Conservation (phyloP, 805 yeast genomes). For the Saturnispora sanitii region DNA sequence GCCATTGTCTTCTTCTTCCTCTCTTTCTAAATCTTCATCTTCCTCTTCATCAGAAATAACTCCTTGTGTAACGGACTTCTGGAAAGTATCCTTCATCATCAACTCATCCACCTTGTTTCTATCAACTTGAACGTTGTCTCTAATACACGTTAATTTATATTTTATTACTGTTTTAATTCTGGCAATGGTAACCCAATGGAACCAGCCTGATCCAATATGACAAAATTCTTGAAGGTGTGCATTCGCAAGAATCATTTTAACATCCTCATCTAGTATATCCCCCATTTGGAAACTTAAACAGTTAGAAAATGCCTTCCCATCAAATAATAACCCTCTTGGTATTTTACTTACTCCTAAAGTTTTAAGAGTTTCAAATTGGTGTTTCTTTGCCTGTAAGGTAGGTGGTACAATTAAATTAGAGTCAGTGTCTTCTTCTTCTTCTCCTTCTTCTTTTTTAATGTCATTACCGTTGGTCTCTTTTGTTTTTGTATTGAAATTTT, state of each 20-base stretch:
- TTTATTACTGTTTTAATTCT: conserved; percentile 61
- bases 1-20: conserved; percentile 22
- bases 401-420: conserved; percentile 19
- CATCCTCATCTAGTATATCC: conserved; percentile 60
- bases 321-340: conserved; percentile 51
- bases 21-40: conserved; percentile 23
- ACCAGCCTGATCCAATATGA: conserved; percentile 76
- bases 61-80: conserved; percentile 13
- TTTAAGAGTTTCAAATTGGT: conserved; percentile 18
- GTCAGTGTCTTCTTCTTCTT: conserved; percentile 17
- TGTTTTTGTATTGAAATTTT: background rate
- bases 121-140: conserved; percentile 40
- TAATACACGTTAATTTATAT: conserved; percentile 57
- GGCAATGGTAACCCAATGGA: conserved; percentile 47
- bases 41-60: conserved; percentile 17
- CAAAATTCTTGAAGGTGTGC: conserved; percentile 33
- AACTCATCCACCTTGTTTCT: conserved; percentile 34
- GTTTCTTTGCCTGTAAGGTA: conserved; percentile 14
- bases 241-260: conserved; percentile 34
- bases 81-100: conserved; percentile 26
- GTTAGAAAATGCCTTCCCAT: conserved; percentile 60
- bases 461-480: background rate
- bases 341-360: conserved; percentile 18
- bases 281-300: conserved; percentile 71
- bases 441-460: conserved; percentile 18